These are phyloP conservation scores for Powellomyces hirtus DNA, from an alignment of 192 early-diverging fungal species.

Conservation along the genomic window DNA sequence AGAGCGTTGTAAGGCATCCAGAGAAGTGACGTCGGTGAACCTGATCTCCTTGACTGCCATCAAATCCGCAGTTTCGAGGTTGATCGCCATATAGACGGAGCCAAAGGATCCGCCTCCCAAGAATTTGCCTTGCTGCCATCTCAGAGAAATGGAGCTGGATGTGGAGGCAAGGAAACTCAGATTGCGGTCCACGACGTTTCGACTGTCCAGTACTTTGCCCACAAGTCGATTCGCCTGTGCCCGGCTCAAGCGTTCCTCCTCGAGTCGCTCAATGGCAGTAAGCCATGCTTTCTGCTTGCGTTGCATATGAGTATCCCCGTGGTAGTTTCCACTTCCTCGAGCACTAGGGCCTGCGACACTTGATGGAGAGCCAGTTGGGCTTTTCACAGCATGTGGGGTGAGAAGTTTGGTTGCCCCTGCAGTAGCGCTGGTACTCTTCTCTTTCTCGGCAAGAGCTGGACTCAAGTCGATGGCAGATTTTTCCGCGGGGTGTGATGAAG, in stretches of 20 bases:
- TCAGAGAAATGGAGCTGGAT: conserved; percentile 73
- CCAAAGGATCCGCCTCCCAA: conserved; percentile 88
- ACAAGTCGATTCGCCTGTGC: conserved; percentile 56
- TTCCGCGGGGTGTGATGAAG: not conserved
- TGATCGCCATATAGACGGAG: conserved; percentile 76
- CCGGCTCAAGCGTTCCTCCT: conserved; percentile 45
- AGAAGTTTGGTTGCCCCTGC: too few species aligned
- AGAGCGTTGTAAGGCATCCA: conserved; percentile 60
- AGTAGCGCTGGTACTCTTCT: not conserved
- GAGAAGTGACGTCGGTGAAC: conserved; percentile 68
- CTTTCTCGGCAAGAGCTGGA: not conserved
- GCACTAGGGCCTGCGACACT: not conserved
- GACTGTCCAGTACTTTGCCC: conserved; percentile 77
- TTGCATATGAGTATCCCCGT: conserved; percentile 19
- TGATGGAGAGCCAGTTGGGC: not conserved
- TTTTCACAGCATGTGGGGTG: not conserved
- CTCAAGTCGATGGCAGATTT: not conserved
- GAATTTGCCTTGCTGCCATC: conserved; percentile 84
- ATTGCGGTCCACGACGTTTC: conserved; percentile 73
- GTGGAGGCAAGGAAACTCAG: conserved; percentile 74
- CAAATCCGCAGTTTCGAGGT: conserved; percentile 75
- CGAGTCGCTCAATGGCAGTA: conserved; percentile 50
- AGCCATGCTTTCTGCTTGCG: conserved; percentile 42
- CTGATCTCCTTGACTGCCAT: conserved; percentile 94
- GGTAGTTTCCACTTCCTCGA: not conserved